Base-by-base conservation (phyloP, 805 yeast genomes). In the Metschnikowia dekortorum region DNA sequence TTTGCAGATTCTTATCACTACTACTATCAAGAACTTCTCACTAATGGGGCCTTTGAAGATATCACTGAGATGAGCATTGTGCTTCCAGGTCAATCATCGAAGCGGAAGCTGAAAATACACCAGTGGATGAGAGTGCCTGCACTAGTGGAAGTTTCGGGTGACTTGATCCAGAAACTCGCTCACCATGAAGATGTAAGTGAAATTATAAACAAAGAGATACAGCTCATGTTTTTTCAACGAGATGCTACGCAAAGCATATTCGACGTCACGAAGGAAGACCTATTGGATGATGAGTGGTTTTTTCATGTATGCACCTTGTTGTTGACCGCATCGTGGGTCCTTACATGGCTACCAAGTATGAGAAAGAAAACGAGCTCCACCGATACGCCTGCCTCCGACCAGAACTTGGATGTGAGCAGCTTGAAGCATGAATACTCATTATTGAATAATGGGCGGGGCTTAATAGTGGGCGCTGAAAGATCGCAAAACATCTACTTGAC, bases 261-360 rank as follows among this genome's bases (percentile, higher is more conserved):
- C 46, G 54, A 61, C 4, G 57, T 80, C 8, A 65, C 67, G 6
- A 76, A 76, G 46, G 76, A 75, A 26, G 88, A 84, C 53, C 60
- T 81, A 11, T 68, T 87, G 40, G 87, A 82, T 52, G 62, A 70
- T 14, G 75, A 75, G 11, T 71, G 80, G 11, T 74, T 83, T 54
- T 74, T 75, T 44, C 74, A 77, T 18, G 70, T 83, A 3, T 70
- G 84, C 10, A 68, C 81, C 47, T 68, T 87, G 40, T 68, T 82
- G 16, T 71, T 79, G 11, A 78, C 86, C 4, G 55, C 84, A 1
- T 67, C 73, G 14, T 81, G 89, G 83, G 68, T 83, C 2, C 63
- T 80, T 38, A 58, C 70, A 14, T 84, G 90, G 87, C 70, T 87
- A 40, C 85, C 87, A 0, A 61, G 61, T 5, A 65, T 83, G 60